phyloP scores from a whole-genome alignment of 495 filamentous ascomycete species.

The Hypoxylon cercidicola region DNA sequence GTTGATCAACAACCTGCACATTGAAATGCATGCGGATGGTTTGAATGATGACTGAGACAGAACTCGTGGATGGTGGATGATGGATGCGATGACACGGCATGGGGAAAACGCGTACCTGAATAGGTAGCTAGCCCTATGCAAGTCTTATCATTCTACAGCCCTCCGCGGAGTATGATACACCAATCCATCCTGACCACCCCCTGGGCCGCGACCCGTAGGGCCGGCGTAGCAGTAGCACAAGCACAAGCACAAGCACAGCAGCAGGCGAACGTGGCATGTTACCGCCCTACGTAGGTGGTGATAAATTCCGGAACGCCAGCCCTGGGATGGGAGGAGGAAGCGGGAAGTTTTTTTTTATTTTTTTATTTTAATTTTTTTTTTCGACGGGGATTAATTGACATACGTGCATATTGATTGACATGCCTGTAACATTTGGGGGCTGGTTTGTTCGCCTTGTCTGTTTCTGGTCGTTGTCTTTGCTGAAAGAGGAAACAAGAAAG shows the following conservation, averaged over 20 bases:
- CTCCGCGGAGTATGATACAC: not conserved
- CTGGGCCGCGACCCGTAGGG: conserved; percentile 10
- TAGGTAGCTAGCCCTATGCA: conserved; percentile 8
- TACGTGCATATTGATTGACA: not conserved
- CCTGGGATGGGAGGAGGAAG: too few relatives aligned
- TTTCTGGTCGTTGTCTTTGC: too few relatives aligned
- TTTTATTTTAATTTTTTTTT: not conserved
- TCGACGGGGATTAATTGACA: conserved; percentile 24
- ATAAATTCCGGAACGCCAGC: too few relatives aligned
- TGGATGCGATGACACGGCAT: not conserved
- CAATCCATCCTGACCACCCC: not conserved
- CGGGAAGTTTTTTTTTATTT: not conserved
- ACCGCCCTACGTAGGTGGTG: not conserved
- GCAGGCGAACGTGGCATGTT: conserved; percentile 6
- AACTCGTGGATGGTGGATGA: too few relatives aligned
- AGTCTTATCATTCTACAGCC: too few relatives aligned
- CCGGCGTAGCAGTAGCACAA: conserved; percentile 13
- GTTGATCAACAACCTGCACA: not conserved
- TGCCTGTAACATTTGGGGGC: not conserved
- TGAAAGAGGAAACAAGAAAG: not conserved
- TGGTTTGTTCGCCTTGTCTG: not conserved
- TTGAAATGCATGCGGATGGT: not conserved
- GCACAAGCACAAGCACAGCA: conserved; percentile 11
- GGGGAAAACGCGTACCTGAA: conserved; percentile 13
- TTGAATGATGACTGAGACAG: conserved; percentile 3